phyloP scores from a whole-genome alignment of 1,139 yeast species.

The Geotrichum klebahnii region DNA sequence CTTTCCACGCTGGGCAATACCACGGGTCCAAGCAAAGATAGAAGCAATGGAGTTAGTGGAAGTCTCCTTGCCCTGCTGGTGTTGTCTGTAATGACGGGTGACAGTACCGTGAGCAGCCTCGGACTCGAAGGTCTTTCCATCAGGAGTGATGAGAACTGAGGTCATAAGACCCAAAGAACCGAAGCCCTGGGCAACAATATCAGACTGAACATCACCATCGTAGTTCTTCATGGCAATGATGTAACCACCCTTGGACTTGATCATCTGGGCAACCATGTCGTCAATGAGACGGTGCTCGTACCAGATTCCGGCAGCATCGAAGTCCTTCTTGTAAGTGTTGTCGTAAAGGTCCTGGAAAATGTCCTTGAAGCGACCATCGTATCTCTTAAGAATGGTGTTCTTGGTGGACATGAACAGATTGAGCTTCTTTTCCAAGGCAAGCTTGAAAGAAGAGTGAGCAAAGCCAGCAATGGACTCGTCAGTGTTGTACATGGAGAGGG shows the following conservation, averaged over 20 bases:
- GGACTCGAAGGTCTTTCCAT: slow-evolving; percentile 90
- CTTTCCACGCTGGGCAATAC: slow-evolving; percentile 84
- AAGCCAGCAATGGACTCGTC: slow-evolving; percentile 85
- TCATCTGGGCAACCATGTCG: slow-evolving; percentile 98
- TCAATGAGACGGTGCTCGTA: slow-evolving; percentile 94
- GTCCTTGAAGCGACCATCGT: slow-evolving; percentile 94
- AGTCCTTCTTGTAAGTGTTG: slow-evolving; percentile 58
- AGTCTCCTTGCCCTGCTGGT: slow-evolving; percentile 93
- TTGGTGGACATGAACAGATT: slow-evolving; percentile 85
- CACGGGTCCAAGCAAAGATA: slow-evolving; percentile 94
- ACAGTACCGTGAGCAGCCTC: slow-evolving; percentile 99
- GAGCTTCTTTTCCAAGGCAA: slow-evolving; percentile 72
- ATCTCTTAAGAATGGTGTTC: slow-evolving; percentile 87
- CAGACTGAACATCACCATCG: slow-evolving; percentile 97
- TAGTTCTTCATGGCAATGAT: slow-evolving; percentile 94
- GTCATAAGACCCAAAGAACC: slow-evolving; percentile 97
- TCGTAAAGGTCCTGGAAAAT: slow-evolving; percentile 82
- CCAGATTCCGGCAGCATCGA: slow-evolving; percentile 79
- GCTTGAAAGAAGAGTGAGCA: slow-evolving; percentile 86
- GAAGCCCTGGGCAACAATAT: slow-evolving; percentile 95
- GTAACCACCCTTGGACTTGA: slow-evolving; percentile 91
- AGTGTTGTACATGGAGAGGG: slow-evolving; percentile 91
- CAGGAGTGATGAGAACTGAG: slow-evolving; percentile 87
- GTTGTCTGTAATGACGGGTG: slow-evolving; percentile 91
- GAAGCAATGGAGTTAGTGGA: slow-evolving; percentile 99